phyloP scores from a whole-genome alignment of 306 rosid species.

The Pueraria montana region DNA sequence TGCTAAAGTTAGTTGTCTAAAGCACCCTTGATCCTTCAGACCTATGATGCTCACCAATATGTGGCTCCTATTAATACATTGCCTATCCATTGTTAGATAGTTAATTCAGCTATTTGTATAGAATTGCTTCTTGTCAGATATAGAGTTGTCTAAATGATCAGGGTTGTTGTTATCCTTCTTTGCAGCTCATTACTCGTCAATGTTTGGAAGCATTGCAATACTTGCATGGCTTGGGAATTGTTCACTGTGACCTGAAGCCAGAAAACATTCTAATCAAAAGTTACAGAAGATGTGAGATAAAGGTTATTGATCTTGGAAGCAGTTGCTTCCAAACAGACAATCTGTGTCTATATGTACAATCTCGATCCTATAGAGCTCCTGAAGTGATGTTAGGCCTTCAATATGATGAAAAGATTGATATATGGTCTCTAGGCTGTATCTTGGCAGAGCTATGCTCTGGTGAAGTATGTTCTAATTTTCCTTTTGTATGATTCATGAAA shows the following conservation, averaged over 20 bases:
- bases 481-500: slow-evolving; percentile 13
- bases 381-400: slow-evolving; percentile 98
- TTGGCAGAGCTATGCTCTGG: slow-evolving; percentile 97
- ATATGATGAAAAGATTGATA: slow-evolving; percentile 89
- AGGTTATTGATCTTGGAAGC: slow-evolving; percentile 98
- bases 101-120: slow-evolving; percentile 31
- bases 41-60: slow-evolving; percentile 20
- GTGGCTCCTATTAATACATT: neutral
- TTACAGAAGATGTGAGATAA: slow-evolving; percentile 87
- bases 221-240: slow-evolving; percentile 86
- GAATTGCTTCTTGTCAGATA: slow-evolving; percentile 29
- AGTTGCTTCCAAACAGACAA: slow-evolving; percentile 92
- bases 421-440: slow-evolving; percentile 99
- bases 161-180: slow-evolving; percentile 33
- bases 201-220: slow-evolving; percentile 94
- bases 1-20: neutral
- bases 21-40: slow-evolving; percentile 9
- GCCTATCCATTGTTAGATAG: slow-evolving; percentile 12
- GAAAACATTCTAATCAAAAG: slow-evolving; percentile 92
- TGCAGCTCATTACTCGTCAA: slow-evolving; percentile 84
- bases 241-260: slow-evolving; percentile 98
- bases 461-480: slow-evolving; percentile 70
- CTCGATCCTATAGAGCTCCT: slow-evolving; percentile 98
- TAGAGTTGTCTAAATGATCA: slow-evolving; percentile 39
- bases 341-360: slow-evolving; percentile 92